Evolutionary conservation across 306 rosid species (phyloP), one percentile per base, ranked within the genome.

Genomic region (Cotoneaster glaucophyllus): DNA sequence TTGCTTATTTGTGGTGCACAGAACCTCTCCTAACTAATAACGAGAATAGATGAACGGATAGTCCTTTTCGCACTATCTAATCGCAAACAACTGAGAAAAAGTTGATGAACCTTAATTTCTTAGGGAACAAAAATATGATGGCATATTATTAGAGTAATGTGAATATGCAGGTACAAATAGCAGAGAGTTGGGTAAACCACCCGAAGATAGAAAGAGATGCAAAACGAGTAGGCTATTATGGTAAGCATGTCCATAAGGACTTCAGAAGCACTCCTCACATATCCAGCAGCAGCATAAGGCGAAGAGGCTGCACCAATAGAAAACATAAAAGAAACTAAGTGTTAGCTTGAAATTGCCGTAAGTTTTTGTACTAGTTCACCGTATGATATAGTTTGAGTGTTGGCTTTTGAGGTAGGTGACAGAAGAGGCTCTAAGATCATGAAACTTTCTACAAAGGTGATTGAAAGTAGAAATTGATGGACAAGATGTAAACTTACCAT

Each of bases 271-370:
- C 77, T 66, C 85, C 74, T 92, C 96, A 29, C 97, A 92, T 28
- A 92, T 48, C 96, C 96, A 92, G 76, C 97, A 92, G 88, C 97
- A 92, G 85, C 97, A 92, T 28, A 92, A 81, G 56, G 92, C 91
- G 71, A 88, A 92, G 82, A 92, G 92, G 84, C 96, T 92, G 88
- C 88, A 85, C 57, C 72, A 79, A 39, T 15, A 77, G 75, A 77
- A 78, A 64, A 72, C 57, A 53, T 66, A 79, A 39, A 75, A 75
- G 58, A 63, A 50, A 64, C 3, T 25, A n/a, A 17, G 15, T 70
- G 56, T 71, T 67, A 45, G 57, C 50, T 26, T 5, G 28, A 39
- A 48, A 58, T 28, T 19, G 31, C 24, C 68, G 1, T 57, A n/a
- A 26, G 48, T 45, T 48, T 45, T 50, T 67, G 53, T 11, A 67